Conservation (phyloP, 2,329 filamentous ascomycete species). For the Shiraia sp. region DNA sequence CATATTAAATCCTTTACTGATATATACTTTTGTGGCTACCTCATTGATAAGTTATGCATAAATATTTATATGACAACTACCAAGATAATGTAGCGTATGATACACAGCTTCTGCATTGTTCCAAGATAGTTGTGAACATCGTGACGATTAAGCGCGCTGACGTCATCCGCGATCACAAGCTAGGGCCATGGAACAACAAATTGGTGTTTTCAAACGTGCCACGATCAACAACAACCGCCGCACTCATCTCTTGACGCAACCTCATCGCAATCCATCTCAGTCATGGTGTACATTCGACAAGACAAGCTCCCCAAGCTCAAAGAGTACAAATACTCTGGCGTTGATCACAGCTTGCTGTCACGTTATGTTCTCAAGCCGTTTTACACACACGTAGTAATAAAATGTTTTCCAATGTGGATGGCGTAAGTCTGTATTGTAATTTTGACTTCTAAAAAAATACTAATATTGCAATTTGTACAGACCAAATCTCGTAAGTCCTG, state of each 20-base stretch:
- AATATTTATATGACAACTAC: too few species aligned
- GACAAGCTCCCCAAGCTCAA: conserved; percentile 84
- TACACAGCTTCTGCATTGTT: conserved; percentile 1
- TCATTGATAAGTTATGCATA: too few species aligned
- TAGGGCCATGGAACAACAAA: conserved; percentile 18
- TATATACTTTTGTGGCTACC: neutral
- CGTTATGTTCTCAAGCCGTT: conserved; percentile 97
- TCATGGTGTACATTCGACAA: conserved; percentile 94
- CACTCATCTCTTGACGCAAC: neutral
- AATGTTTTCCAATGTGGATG: conserved; percentile 94
- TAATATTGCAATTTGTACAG: conserved; percentile 26
- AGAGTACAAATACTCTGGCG: conserved; percentile 92
- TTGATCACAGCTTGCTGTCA: conserved; percentile 88
- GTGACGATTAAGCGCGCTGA: conserved; percentile 13
- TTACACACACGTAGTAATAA: conserved; percentile 92
- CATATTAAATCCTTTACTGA: too few species aligned
- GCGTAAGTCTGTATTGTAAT: conserved; percentile 60
- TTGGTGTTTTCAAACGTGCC: conserved; percentile 14
- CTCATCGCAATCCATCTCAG: conserved; percentile 10
- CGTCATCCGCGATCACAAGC: conserved; percentile 40
- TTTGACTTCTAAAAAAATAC: conserved; percentile 3
- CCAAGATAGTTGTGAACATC: conserved; percentile 2
- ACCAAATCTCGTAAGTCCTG: conserved; percentile 43
- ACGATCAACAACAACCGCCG: conserved; percentile 9
- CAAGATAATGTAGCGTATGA: too few species aligned